phyloP scores from a whole-genome alignment of 2,329 filamentous ascomycete genomes.

The Didymella pinodella region DNA sequence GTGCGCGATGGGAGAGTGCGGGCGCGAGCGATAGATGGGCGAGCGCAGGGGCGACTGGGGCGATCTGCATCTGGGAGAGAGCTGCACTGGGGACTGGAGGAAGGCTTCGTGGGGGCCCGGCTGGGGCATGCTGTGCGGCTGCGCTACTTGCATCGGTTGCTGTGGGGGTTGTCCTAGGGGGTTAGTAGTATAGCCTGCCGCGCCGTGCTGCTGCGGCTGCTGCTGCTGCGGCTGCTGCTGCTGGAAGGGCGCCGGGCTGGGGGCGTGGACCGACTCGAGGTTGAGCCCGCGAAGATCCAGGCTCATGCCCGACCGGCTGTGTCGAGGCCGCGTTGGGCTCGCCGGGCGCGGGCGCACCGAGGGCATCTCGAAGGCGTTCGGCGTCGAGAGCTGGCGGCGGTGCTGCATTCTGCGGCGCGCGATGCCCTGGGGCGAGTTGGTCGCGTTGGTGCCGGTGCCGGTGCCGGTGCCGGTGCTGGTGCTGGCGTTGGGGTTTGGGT shows the following conservation, averaged over 20 bases:
- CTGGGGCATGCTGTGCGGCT: conserved; percentile 85
- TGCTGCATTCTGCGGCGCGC: conserved; percentile 78
- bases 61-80: conserved; percentile 45
- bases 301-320: conserved; percentile 83
- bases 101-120: conserved; percentile 66
- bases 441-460: conserved; percentile 50
- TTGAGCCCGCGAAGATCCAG: conserved; percentile 73
- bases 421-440: conserved; percentile 71
- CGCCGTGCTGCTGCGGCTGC: conserved; percentile 55
- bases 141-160: conserved; percentile 87
- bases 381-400: conserved; percentile 87
- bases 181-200: conserved; percentile 67
- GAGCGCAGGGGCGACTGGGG: conserved; percentile 49
- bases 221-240: conserved; percentile 54
- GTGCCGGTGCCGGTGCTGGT: too few relatives aligned
- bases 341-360: conserved; percentile 72
- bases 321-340: conserved; percentile 58
- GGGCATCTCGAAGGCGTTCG: conserved; percentile 76
- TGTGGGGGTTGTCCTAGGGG: conserved; percentile 67
- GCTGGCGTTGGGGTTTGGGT: neutral
- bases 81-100: conserved; percentile 50
- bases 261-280: conserved; percentile 52
- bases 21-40: conserved; percentile 36
- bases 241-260: conserved; percentile 48
- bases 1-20: conserved; percentile 24